Evolutionary conservation across 306 rosid genomes (phyloP).

Genomic region (Malus domestica): DNA sequence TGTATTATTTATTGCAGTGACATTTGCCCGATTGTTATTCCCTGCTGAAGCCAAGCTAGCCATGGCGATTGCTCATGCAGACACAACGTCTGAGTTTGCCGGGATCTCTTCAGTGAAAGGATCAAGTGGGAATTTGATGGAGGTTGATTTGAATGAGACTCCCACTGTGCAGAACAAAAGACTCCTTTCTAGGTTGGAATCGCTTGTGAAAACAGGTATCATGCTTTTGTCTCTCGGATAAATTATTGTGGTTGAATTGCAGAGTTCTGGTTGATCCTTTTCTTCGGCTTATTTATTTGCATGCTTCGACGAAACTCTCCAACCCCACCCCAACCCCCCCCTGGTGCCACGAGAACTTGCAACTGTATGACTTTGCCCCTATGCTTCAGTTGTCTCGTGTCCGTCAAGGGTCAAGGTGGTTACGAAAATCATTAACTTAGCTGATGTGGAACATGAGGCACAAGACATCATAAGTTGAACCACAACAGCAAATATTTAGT

Average conservation of each 20-base stretch:
- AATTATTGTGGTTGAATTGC: background rate
- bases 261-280: background rate
- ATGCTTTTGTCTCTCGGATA: background rate
- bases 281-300: background rate
- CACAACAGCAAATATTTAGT: background rate
- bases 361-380: too few species aligned
- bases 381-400: too few species aligned
- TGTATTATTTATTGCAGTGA: constrained; percentile 24
- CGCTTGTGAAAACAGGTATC: constrained; percentile 44
- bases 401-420: too few species aligned
- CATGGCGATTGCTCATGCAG: constrained; percentile 36
- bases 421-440: too few species aligned
- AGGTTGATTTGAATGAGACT: constrained; percentile 46
- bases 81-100: constrained; percentile 24
- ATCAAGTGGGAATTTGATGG: constrained; percentile 32
- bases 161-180: constrained; percentile 36
- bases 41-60: constrained; percentile 44
- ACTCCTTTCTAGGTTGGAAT: constrained; percentile 33
- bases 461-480: too few species aligned
- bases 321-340: too few species aligned
- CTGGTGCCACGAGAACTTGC: too few species aligned
- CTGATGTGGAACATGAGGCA: too few species aligned
- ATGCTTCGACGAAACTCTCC: background rate
- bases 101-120: constrained; percentile 21
- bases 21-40: constrained; percentile 40